Percentiles rank a stretch among this genome's conserved stretches.
These are phyloP conservation scores for Myriosclerotinia scirpicola DNA, from an alignment of 2,329 filamentous ascomycete species.

Conservation along the genomic window DNA sequence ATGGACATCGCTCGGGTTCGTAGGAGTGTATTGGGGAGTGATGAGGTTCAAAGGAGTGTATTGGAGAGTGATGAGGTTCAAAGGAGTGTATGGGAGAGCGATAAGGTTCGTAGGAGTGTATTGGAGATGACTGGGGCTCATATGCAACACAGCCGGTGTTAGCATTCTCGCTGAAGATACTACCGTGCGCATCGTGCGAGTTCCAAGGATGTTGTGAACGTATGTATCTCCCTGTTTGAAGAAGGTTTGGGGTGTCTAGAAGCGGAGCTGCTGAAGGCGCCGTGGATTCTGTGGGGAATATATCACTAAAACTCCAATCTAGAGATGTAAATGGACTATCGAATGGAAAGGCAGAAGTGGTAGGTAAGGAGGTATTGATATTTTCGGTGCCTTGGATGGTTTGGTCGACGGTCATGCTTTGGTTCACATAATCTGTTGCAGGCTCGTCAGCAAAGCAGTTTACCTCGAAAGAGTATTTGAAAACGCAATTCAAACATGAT, in stretches of 20 bases:
- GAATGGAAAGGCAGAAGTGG: conserved; percentile 14
- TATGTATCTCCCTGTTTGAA: conserved; percentile 13
- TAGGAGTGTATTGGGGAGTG: conserved; percentile 60
- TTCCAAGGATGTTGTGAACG: conserved; percentile 32
- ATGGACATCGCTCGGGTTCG: conserved; percentile 62
- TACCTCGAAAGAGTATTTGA: not conserved
- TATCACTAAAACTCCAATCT: conserved; percentile 1
- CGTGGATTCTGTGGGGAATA: not conserved
- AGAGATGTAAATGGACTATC: not conserved
- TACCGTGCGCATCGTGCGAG: conserved; percentile 28
- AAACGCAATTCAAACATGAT: not conserved
- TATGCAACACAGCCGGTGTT: conserved; percentile 43
- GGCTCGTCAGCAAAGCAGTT: conserved; percentile 16
- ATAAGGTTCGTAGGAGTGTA: conserved; percentile 67
- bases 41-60: conserved; percentile 66
- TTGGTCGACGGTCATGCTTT: conserved; percentile 15
- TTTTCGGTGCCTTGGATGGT: conserved; percentile 16
- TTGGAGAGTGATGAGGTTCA: conserved; percentile 62
- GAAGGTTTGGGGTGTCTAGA: conserved; percentile 19
- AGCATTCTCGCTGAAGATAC: conserved; percentile 25
- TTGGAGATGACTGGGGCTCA: conserved; percentile 54
- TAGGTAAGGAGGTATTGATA: conserved; percentile 13
- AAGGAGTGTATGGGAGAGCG: conserved; percentile 59
- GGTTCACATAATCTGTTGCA: conserved; percentile 18
- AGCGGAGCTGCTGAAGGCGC: conserved; percentile 5